Percentiles rank a stretch among this genome's conserved stretches.
These are phyloP conservation scores for Rhodomyrtus tomentosa DNA, from an alignment of 345 rosid genomes.

Conservation along the genomic window DNA sequence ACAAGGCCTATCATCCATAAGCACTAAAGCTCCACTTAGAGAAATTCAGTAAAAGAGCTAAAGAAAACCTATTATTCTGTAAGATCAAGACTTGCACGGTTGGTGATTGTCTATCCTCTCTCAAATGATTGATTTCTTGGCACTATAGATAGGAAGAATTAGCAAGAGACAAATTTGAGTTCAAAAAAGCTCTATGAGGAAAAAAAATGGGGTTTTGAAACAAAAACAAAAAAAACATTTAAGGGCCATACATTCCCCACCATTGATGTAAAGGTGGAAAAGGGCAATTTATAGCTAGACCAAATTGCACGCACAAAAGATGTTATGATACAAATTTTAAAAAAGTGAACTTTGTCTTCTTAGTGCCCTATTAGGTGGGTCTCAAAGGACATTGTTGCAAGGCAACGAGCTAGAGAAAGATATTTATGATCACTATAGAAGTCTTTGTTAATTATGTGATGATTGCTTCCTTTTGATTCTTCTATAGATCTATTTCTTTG, in stretches of 20 bases:
- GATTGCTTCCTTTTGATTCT: neutral
- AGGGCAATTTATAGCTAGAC: neutral
- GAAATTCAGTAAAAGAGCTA: neutral
- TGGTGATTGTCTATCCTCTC: neutral
- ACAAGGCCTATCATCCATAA: neutral
- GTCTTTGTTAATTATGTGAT: neutral
- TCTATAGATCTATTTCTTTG: neutral
- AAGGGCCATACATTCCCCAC: neutral
- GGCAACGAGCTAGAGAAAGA: neutral
- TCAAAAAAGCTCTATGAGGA: neutral
- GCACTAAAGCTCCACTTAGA: neutral
- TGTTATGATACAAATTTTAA: neutral
- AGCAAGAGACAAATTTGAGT: constrained; percentile 1
- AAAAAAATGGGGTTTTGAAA: neutral
- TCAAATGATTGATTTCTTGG: neutral
- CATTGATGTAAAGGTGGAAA: neutral
- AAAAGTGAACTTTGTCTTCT: neutral
- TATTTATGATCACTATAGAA: neutral
- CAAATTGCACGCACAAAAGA: neutral
- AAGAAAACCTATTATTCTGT: neutral
- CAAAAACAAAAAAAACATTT: neutral
- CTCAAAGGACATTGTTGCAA: neutral
- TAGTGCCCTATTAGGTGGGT: neutral
- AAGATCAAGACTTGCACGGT: neutral
- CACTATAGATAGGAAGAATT: neutral